These are phyloP conservation scores for Kluyveromyces nonfermentans DNA, from an alignment of 805 yeast genomes.

Conservation along the genomic window DNA sequence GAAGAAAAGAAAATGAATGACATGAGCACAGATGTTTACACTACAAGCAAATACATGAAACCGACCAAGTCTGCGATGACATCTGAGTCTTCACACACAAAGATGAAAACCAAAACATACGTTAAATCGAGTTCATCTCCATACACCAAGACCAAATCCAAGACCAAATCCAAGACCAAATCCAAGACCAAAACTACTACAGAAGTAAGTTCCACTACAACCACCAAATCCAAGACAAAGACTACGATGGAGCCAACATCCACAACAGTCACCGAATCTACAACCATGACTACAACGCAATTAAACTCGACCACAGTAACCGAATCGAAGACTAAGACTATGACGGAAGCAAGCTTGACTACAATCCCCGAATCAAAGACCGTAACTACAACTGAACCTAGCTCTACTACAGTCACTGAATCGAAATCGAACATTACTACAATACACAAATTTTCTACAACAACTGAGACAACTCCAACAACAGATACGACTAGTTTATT, in stretches of 20 bases:
- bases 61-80: background rate
- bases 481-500: background rate
- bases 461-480: background rate
- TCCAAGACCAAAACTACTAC: background rate
- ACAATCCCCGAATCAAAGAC: no score
- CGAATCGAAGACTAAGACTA: no score
- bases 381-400: no score
- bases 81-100: background rate
- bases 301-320: no score
- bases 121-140: background rate
- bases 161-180: background rate
- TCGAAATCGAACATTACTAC: background rate
- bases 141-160: background rate
- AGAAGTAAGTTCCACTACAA: background rate
- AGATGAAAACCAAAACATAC: background rate
- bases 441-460: background rate
- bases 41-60: background rate
- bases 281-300: no score
- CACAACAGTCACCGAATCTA: background rate
- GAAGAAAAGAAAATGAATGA: background rate
- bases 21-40: background rate
- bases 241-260: background rate
- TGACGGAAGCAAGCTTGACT: no score
- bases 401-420: background rate
- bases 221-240: background rate